Evolutionary conservation across 495 filamentous ascomycete species (phyloP).

Genomic region (Hypoxylon cercidicola): DNA sequence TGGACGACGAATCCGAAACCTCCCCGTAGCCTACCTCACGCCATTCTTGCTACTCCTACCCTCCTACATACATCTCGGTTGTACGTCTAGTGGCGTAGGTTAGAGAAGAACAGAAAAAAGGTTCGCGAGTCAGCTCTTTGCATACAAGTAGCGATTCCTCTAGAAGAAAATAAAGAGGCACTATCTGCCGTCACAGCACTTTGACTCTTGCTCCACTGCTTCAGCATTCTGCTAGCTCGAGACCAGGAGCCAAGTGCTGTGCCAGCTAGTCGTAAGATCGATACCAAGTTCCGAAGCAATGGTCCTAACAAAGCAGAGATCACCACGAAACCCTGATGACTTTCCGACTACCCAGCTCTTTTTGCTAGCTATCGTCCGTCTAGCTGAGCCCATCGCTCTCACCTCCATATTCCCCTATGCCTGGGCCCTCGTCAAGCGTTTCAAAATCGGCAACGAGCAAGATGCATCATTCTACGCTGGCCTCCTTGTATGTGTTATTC

Average conservation of each 20-base stretch:
- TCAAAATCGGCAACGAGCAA: slow-evolving; percentile 70
- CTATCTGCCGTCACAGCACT: slow-evolving; percentile 33
- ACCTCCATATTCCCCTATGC: slow-evolving; percentile 91
- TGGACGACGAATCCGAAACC: slow-evolving; percentile 14
- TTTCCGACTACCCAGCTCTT: slow-evolving; percentile 84
- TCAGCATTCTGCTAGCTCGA: slow-evolving; percentile 24
- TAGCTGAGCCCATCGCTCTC: slow-evolving; percentile 89
- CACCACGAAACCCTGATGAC: slow-evolving; percentile 63
- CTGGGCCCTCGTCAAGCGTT: slow-evolving; percentile 81
- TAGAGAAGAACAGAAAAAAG: slow-evolving; percentile 8
- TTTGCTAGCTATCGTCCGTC: slow-evolving; percentile 70
- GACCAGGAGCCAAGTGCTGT: slow-evolving; percentile 37
- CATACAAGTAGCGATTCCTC: background rate
- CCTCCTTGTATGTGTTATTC: slow-evolving; percentile 61
- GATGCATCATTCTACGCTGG: slow-evolving; percentile 87
- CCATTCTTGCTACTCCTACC: slow-evolving; percentile 9
- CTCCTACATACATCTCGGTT: slow-evolving; percentile 12
- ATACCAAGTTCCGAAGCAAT: slow-evolving; percentile 52
- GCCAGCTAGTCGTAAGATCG: slow-evolving; percentile 48
- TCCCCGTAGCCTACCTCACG: slow-evolving; percentile 17
- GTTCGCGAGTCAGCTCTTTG: slow-evolving; percentile 20
- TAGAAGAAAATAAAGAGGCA: slow-evolving; percentile 30
- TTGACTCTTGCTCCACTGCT: slow-evolving; percentile 30
- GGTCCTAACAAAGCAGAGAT: slow-evolving; percentile 54
- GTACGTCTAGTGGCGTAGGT: slow-evolving; percentile 33